Evolutionary conservation across 148 eudicot species (phyloP), one percentile per base, ranked within the genome.

Genomic region (Spergularia bocconei): DNA sequence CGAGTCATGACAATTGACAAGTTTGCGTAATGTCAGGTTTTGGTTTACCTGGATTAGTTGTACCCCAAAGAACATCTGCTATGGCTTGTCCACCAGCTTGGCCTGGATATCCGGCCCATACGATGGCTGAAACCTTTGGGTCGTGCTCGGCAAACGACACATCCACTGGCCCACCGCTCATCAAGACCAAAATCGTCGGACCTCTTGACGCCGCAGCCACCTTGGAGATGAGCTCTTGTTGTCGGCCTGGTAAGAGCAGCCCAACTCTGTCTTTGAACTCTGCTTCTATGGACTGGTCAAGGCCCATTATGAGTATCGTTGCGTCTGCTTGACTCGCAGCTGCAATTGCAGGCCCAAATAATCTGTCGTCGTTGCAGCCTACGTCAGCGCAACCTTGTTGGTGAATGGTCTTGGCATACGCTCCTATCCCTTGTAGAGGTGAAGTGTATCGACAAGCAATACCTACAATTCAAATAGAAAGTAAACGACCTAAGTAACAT

Each of bases 31-130:
- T 44, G 48, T 44, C 9, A 44, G 8, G 48, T 44, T 44, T 44
- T 77, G 19, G 61, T 17, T 54, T 78, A 93, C 98, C 96, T 83
- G 98, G 98, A 75, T 92, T 95, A 61, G 87, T 82, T 7, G 85
- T 69, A 17, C 93, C 98, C 75, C 85, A 95, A 5, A 95, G 83
- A 59, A 92, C 83, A 84, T 92, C 94, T 38, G 97, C 98, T 63
- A 95, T 90, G 63, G 97, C 97, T 54, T 87, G 76, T 2, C 98
- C 98, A 25, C 98, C 98, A 29, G 93, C 96, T 80, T 95, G 98
- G 38, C 97, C 97, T 0, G 98, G 98, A 78, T 95, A 95, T 10
- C 98, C 98, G 50, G 80, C 97, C 98, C 98, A 94, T 10, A 92
- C 10, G 61, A 95, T 90, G 39, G 89, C 92, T 0, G 86, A 79